A percentile compares a stretch with the other conserved stretches of the same genome.
These are phyloP conservation scores for Hypoxylon sp. DNA, from an alignment of 2,329 filamentous ascomycete species.

Conservation along the genomic window DNA sequence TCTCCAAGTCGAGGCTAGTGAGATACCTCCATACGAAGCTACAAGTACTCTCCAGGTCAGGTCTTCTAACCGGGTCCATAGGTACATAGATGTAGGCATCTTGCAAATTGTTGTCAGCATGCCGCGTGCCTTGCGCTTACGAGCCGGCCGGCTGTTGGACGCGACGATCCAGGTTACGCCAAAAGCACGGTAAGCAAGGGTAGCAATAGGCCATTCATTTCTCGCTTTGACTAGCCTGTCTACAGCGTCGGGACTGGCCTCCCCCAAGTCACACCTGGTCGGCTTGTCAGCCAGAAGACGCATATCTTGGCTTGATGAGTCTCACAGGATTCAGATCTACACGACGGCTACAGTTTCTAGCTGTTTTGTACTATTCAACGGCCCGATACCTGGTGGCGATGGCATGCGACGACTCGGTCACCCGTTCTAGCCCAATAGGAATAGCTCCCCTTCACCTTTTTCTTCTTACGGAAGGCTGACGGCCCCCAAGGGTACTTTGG, in stretches of 20 bases:
- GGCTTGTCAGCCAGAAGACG: slow-evolving; percentile 18
- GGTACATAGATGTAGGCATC: too few species aligned
- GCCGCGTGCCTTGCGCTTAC: slow-evolving; percentile 31
- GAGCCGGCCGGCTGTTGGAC: slow-evolving; percentile 32
- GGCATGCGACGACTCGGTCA: slow-evolving; percentile 3
- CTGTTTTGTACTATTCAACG: slow-evolving; percentile 8
- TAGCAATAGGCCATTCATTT: slow-evolving; percentile 37
- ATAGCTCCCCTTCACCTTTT: slow-evolving; percentile 9
- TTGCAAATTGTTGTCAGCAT: slow-evolving; percentile 10
- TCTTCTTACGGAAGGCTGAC: slow-evolving; percentile 7
- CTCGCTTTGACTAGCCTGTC: slow-evolving; percentile 31
- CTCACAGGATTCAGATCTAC: slow-evolving; percentile 16
- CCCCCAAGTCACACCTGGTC: slow-evolving; percentile 30
- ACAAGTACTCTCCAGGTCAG: slow-evolving; percentile 6
- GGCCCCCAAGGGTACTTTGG: slow-evolving; percentile 28
- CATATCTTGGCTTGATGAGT: slow-evolving; percentile 14
- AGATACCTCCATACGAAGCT: not conserved
- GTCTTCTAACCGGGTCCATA: too few species aligned
- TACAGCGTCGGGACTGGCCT: slow-evolving; percentile 19
- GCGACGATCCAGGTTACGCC: slow-evolving; percentile 22
- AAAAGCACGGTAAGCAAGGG: slow-evolving; percentile 18
- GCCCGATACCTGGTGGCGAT: slow-evolving; percentile 12
- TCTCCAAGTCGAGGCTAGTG: not conserved
- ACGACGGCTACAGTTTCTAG: not conserved
- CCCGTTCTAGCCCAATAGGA: slow-evolving; percentile 14